These are phyloP conservation scores for Penicillium sp. DNA, from an alignment of 2,329 filamentous ascomycete species.

Conservation along the genomic window DNA sequence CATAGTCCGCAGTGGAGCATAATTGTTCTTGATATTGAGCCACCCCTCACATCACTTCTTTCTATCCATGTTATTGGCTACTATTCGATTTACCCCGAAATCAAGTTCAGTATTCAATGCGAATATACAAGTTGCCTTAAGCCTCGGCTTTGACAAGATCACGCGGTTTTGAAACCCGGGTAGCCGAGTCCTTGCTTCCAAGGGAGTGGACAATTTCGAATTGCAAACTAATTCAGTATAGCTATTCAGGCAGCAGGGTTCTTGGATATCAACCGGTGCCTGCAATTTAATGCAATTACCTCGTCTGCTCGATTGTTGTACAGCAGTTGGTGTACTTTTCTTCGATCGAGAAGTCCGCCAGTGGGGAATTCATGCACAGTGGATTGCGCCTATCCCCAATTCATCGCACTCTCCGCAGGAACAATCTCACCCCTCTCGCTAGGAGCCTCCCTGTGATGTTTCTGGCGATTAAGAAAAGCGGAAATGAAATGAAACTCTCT, in stretches of 20 bases:
- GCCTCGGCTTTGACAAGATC: not conserved
- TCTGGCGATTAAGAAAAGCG: not conserved
- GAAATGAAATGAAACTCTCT: not conserved
- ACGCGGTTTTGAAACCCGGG: not conserved
- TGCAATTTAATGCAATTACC: not conserved
- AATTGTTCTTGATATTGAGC: constrained; percentile 1
- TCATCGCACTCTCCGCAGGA: not conserved
- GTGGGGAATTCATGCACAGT: constrained; percentile 6
- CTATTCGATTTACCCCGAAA: not conserved
- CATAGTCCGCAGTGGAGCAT: not conserved
- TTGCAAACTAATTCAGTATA: not conserved
- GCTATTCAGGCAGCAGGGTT: constrained; percentile 3
- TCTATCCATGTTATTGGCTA: not conserved
- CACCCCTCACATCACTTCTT: not conserved
- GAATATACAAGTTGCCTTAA: not conserved
- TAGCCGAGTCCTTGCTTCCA: constrained; percentile 3
- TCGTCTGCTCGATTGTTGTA: not conserved
- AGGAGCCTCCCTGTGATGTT: not conserved
- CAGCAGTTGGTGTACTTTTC: not conserved
- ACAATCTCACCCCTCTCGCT: not conserved
- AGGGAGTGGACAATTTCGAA: not conserved
- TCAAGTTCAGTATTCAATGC: not conserved
- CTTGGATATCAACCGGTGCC: not conserved
- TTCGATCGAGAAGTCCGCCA: not conserved
- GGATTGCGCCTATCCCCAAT: constrained; percentile 1